These are phyloP conservation scores for Akanthomyces muscarius DNA, from an alignment of 2,329 filamentous ascomycete genomes.

Conservation along the genomic window DNA sequence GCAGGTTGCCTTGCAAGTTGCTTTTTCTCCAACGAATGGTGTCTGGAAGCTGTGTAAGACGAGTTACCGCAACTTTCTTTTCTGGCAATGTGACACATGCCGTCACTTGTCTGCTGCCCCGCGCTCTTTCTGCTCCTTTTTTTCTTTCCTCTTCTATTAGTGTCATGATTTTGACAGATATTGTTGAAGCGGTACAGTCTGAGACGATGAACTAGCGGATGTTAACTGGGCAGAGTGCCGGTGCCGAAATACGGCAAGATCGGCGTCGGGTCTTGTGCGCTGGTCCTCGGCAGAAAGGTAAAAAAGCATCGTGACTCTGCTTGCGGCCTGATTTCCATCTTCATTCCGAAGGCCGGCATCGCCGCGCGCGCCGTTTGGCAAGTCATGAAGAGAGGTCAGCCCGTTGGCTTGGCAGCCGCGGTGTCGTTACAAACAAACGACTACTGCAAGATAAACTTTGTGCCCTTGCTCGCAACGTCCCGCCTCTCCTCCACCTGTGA, in stretches of 20 bases:
- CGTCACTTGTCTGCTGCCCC: neutral
- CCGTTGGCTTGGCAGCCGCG: neutral
- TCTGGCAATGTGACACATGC: neutral
- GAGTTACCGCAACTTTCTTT: slow-evolving; percentile 8
- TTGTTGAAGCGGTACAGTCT: neutral
- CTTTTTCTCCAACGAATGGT: neutral
- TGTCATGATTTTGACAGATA: neutral
- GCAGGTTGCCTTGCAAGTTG: neutral
- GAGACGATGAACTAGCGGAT: neutral
- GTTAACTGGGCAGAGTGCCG: neutral
- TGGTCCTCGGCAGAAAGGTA: neutral
- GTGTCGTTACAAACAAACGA: neutral
- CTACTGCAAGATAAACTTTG: neutral
- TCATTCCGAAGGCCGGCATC: neutral
- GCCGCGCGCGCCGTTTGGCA: neutral
- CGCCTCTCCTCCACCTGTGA: neutral
- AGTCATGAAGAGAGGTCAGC: neutral
- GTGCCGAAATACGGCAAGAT: slow-evolving; percentile 7
- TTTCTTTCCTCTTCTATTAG: neutral
- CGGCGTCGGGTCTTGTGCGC: neutral
- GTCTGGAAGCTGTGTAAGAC: neutral
- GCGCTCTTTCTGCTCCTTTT: neutral
- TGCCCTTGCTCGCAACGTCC: neutral
- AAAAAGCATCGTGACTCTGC: slow-evolving; percentile 1
- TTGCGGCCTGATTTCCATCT: neutral